Conservation (phyloP, 805 yeast genomes). For the Candida xyloterini region DNA sequence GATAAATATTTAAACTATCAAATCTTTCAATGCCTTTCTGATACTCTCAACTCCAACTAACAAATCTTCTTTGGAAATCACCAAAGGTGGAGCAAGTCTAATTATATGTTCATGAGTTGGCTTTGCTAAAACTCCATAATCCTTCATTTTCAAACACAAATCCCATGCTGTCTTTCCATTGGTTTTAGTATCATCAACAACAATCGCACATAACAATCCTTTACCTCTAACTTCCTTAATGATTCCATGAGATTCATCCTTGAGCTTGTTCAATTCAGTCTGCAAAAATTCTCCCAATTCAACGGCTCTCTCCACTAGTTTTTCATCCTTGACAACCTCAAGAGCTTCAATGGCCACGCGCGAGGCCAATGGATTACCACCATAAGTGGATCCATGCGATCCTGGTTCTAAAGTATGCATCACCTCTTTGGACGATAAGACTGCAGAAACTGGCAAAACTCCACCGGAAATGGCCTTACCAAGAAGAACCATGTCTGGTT, state of each 20-base stretch:
- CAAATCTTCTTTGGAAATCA: slow-evolving; percentile 83
- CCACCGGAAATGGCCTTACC: slow-evolving; percentile 98
- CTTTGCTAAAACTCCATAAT: slow-evolving; percentile 86
- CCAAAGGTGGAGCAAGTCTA: slow-evolving; percentile 94
- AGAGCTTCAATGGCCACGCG: slow-evolving; percentile 92
- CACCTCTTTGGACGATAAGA: slow-evolving; percentile 82
- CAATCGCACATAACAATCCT: slow-evolving; percentile 88
- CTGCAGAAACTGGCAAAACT: slow-evolving; percentile 88
- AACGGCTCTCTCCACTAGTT: slow-evolving; percentile 73
- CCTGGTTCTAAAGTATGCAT: slow-evolving; percentile 92
- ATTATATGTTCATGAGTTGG: slow-evolving; percentile 96
- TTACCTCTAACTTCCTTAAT: slow-evolving; percentile 71
- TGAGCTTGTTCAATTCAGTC: slow-evolving; percentile 51
- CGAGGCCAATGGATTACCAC: slow-evolving; percentile 95
- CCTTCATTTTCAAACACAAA: slow-evolving; percentile 83
- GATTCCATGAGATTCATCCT: slow-evolving; percentile 48
- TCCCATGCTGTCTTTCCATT: slow-evolving; percentile 96
- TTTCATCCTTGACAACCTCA: slow-evolving; percentile 84
- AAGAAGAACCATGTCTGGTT: slow-evolving; percentile 84
- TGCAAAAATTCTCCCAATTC: slow-evolving; percentile 70
- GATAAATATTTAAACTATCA: slow-evolving; percentile 46
- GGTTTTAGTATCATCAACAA: slow-evolving; percentile 78
- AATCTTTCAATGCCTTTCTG: slow-evolving; percentile 50
- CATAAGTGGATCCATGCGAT: slow-evolving; percentile 96
- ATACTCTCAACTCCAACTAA: slow-evolving; percentile 77